Percentiles rank a stretch among this genome's conserved stretches.
phyloP scores from a whole-genome alignment of 805 yeast genomes.

The Ogataea zsoltii region DNA sequence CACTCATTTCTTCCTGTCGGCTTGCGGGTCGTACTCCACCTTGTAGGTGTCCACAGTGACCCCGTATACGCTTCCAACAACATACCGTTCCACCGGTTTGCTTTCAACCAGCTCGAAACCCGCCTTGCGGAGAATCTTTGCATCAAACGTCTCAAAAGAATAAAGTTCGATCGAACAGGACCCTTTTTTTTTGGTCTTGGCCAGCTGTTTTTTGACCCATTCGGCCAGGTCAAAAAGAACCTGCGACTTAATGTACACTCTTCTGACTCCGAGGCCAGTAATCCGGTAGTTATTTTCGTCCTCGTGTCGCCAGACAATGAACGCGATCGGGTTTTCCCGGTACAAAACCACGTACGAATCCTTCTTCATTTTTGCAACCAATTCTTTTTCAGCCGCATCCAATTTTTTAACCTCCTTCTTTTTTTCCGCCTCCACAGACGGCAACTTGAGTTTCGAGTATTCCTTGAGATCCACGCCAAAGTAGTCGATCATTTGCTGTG shows the following conservation, averaged over 20 bases:
- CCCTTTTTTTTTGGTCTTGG: slow-evolving; percentile 36
- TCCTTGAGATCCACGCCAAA: slow-evolving; percentile 55
- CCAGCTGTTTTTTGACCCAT: slow-evolving; percentile 54
- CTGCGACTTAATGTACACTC: slow-evolving; percentile 65
- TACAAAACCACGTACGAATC: slow-evolving; percentile 60
- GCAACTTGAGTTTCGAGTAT: slow-evolving; percentile 36
- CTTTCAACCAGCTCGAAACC: slow-evolving; percentile 43
- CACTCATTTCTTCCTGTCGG: too few relatives aligned
- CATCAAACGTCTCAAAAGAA: slow-evolving; percentile 49
- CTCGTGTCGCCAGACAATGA: slow-evolving; percentile 45
- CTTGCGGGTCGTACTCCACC: neutral
- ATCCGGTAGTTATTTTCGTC: slow-evolving; percentile 40
- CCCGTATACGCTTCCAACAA: slow-evolving; percentile 21
- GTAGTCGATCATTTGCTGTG: slow-evolving; percentile 35
- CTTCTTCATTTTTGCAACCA: slow-evolving; percentile 32
- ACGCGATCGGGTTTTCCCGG: slow-evolving; percentile 72
- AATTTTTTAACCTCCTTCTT: slow-evolving; percentile 14
- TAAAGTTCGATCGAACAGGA: slow-evolving; percentile 49
- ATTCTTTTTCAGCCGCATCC: slow-evolving; percentile 19
- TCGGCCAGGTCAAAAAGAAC: slow-evolving; percentile 62
- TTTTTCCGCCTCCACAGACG: slow-evolving; percentile 11
- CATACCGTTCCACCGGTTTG: slow-evolving; percentile 5
- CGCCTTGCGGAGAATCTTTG: slow-evolving; percentile 38
- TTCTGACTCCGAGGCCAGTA: slow-evolving; percentile 62
- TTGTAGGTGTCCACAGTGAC: slow-evolving; percentile 22